Base-by-base conservation (phyloP, 306 rosid genomes). In the Pyrus pyrifolia region DNA sequence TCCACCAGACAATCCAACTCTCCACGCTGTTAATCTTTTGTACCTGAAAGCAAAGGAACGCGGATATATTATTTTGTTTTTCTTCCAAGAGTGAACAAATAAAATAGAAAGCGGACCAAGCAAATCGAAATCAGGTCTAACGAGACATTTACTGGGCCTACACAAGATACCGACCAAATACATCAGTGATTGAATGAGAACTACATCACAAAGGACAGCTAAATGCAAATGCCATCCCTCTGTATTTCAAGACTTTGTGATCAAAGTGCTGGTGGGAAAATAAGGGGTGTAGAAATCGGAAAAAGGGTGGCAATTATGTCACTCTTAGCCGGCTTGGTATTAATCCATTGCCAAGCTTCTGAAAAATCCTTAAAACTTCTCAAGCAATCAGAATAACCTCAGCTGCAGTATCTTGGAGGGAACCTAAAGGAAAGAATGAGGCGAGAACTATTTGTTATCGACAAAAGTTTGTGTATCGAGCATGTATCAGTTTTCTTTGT, bases 11-110 rank as follows among this genome's bases (percentile, higher is more conserved):
- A 59, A 57, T 38, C 0, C 22, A 40, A 66, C 25, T 17, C 71
- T 59, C 23, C 35, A 29, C 17, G 25, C 49, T 65, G 55, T 68
- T 44, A 82, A 74, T 78, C 70, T 78, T 63, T 52, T 14, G 72
- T 31, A 74, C 82, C 85, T 82, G 79, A 44, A 52, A 78, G 33
- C 10, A 55, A 67, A 42, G 40, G 63, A 14, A 72, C 18, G 51
- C 18, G 59, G 10, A 35, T 53, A 68, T 55, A 62, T 23, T 67
- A 33, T 31, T 58, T 57, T 35, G 18, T 45, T 53, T 31, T 30
- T 22, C 31, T 31, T 68, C 14, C 68, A 27, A 40, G 52, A 27
- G 8, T 13, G 46, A 35, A 55, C 14, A 38, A 61, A 21, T 10
- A 38, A 30, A 44, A 21, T 12, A 49, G 25, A 30, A 64, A 76